phyloP scores from a whole-genome alignment of 768 basidiomycete genomes.

The Auricularia auricula-judae region DNA sequence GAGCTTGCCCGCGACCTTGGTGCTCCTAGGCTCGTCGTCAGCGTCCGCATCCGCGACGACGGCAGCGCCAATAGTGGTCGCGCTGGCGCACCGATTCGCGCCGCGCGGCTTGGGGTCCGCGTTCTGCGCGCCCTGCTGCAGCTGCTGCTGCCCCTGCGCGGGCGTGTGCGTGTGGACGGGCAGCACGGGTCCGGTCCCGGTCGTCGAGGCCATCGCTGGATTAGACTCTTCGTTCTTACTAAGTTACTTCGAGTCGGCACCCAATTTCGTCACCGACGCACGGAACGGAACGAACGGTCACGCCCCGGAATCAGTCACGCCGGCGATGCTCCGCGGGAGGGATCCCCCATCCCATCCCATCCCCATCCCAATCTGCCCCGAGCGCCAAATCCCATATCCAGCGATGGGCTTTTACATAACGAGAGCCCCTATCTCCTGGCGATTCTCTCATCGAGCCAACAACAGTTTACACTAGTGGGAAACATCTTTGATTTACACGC shows the following conservation, averaged over 20 bases:
- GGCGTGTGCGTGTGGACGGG: neutral
- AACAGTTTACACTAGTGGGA: too few species aligned
- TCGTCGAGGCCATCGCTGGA: neutral
- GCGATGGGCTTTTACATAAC: too few species aligned
- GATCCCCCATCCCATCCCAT: too few species aligned
- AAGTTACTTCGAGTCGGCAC: neutral
- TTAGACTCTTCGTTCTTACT: neutral
- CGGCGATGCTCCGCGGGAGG: too few species aligned
- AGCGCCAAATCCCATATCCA: too few species aligned
- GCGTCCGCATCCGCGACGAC: neutral
- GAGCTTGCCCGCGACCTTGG: constrained; percentile 75
- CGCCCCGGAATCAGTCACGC: too few species aligned
- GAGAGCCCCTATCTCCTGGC: too few species aligned
- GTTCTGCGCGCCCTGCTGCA: neutral
- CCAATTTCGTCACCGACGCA: neutral
- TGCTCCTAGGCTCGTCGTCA: constrained; percentile 33
- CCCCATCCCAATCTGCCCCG: too few species aligned
- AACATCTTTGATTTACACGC: too few species aligned
- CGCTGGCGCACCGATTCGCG: constrained; percentile 31
- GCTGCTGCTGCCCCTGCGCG: too few species aligned
- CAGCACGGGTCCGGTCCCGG: neutral
- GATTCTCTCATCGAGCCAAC: too few species aligned
- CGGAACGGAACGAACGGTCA: too few species aligned
- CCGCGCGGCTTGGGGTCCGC: constrained; percentile 50
- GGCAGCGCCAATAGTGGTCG: neutral